Percentiles rank a stretch among this genome's conserved stretches.
Conservation (phyloP, 2,329 filamentous ascomycete species). For the Arthrobotrys iridis region DNA sequence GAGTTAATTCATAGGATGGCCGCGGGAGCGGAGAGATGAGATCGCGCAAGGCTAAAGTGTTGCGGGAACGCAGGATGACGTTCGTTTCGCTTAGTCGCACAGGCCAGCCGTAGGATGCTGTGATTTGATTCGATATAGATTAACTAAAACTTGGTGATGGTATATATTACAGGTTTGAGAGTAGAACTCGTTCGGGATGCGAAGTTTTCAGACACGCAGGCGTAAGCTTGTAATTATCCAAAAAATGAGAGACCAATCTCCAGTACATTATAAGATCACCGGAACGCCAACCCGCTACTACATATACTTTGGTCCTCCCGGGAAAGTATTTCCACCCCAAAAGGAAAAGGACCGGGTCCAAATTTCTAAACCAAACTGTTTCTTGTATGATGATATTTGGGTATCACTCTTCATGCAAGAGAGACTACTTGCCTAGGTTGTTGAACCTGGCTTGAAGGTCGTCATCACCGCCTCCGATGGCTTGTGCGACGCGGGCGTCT, state of each 20-base stretch:
- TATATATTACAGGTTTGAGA: background rate
- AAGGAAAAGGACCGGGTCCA: background rate
- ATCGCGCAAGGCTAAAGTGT: slow-evolving; percentile 50
- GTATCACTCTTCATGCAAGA: slow-evolving; percentile 1
- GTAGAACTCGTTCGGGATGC: background rate
- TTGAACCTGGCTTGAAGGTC: slow-evolving; percentile 93
- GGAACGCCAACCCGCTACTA: slow-evolving; percentile 49
- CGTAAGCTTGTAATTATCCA: slow-evolving; percentile 1
- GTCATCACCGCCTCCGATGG: slow-evolving; percentile 78
- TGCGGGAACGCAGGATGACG: slow-evolving; percentile 48
- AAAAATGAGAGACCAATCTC: slow-evolving; percentile 24
- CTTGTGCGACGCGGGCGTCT: slow-evolving; percentile 84
- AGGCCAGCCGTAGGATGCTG: too few relatives aligned
- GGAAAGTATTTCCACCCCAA: slow-evolving; percentile 32
- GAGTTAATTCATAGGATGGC: slow-evolving; percentile 1
- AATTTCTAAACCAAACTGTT: slow-evolving; percentile 1
- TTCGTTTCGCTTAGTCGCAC: slow-evolving; percentile 38
- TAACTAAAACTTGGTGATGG: background rate
- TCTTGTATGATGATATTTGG: background rate
- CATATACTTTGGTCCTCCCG: slow-evolving; percentile 33
- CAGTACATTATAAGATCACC: slow-evolving; percentile 30
- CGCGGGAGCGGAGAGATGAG: slow-evolving; percentile 25
- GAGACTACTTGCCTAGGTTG: slow-evolving; percentile 71
- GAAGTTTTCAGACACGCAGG: background rate
- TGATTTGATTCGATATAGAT: background rate